Evolutionary conservation across 2,329 filamentous ascomycete genomes (phyloP), one percentile per base, ranked within the genome.

Genomic region (Samsoniella hepiali): DNA sequence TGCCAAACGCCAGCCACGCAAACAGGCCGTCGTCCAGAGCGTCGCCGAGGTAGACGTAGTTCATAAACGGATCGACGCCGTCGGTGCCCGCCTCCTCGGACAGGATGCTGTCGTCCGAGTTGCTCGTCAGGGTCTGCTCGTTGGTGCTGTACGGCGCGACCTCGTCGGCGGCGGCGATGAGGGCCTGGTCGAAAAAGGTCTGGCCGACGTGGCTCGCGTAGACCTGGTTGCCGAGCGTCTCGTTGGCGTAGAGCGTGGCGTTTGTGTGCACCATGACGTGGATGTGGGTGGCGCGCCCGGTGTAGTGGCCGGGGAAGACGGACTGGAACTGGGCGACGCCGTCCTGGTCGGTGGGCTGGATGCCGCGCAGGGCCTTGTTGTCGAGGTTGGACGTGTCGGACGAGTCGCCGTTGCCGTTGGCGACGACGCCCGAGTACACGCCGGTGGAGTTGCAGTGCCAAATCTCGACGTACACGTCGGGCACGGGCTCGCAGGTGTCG

Each of bases 171-270:
- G 76, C 70, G 5, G 72, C 65, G 65, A 86, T 80, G 40, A 89
- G 79, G 61, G 79, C 77, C 69, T 88, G 82, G 72, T 88, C 84
- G 70, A 87, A 85, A 76, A 86, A 89, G 62, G 86, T 73, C 72
- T 89, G 86, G n/a, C 86, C 86, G 36, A 88, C 80, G 72, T 89
- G 84, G 9, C 83, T 81, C 60, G 84, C 79, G 40, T 74, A 74
- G 50, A 71, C 72, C 0, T 74, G 70, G 36, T 70, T 72, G 27
- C 72, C 71, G 5, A 78, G 71, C 1, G 76, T 77, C 40, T 71
- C 65, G 67, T 78, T 77, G 38, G 67, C 54, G 17, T 71, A 66
- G 3, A 72, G 64, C 9, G 73, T 73, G 3, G 73, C 73, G 58
- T 76, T 76, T 55, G 72, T 68, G 66, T 77, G 72, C 77, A 79